Percentiles rank a stretch among this genome's conserved stretches.
Conservation (phyloP, 148 eudicot genomes). For the Beta vulgaris region DNA sequence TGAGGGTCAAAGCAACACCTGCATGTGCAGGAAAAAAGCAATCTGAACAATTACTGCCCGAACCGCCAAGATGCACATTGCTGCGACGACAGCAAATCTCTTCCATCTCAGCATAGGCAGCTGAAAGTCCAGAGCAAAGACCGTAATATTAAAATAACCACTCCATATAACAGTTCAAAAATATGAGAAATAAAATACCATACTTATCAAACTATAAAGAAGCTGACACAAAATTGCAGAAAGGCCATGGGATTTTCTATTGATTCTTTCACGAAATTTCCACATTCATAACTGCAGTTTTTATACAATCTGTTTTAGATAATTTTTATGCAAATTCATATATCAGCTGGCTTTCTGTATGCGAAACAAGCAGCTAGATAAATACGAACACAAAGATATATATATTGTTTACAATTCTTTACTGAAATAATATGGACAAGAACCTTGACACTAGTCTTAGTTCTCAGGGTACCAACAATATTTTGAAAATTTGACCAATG, state of each 20-base stretch:
- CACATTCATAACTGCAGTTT: background rate
- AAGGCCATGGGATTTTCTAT: background rate
- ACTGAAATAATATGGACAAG: background rate
- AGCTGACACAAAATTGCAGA: background rate
- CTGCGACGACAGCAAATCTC: constrained; percentile 89
- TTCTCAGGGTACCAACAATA: too few relatives aligned
- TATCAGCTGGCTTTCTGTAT: background rate
- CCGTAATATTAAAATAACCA: background rate
- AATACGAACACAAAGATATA: background rate
- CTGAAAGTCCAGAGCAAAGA: constrained; percentile 41
- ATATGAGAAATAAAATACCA: background rate
- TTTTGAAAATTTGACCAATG: background rate
- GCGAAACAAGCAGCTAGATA: background rate
- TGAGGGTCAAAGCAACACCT: constrained; percentile 43
- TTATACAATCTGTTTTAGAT: background rate
- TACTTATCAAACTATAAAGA: background rate
- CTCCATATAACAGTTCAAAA: constrained; percentile 3
- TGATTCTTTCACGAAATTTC: background rate
- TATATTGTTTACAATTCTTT: background rate
- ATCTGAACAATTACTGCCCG: constrained; percentile 94
- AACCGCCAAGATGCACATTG: constrained; percentile 94
- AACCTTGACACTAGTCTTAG: too few relatives aligned
- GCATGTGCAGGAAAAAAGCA: constrained; percentile 90
- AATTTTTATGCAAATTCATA: background rate
- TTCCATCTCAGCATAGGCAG: constrained; percentile 92